These are phyloP conservation scores for Adansonia gregorii DNA, from an alignment of 441 rosid species.

Conservation along the genomic window DNA sequence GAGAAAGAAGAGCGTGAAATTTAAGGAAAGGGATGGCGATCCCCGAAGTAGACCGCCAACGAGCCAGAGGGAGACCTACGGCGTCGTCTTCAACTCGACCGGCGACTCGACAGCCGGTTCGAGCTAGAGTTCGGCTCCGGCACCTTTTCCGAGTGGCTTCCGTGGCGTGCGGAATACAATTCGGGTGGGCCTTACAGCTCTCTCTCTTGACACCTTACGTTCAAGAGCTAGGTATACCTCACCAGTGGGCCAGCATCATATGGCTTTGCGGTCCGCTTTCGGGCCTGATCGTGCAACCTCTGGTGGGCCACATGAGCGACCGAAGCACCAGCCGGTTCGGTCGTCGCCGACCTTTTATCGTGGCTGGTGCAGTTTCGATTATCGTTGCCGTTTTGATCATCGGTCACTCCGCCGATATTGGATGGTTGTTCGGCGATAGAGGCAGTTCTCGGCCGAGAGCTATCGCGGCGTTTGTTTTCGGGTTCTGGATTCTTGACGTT, in stretches of 20 bases:
- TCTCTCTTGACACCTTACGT: constrained; percentile 92
- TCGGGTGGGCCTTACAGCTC: constrained; percentile 98
- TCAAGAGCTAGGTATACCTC: constrained; percentile 95
- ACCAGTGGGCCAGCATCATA: constrained; percentile 91
- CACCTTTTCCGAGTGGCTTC: constrained; percentile 84
- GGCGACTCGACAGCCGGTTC: constrained; percentile 30
- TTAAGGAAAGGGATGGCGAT: constrained; percentile 40
- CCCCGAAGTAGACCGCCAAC: constrained; percentile 45
- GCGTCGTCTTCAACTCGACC: constrained; percentile 31
- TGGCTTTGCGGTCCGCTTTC: constrained; percentile 99
- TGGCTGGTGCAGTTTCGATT: constrained; percentile 61
- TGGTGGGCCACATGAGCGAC: constrained; percentile 90
- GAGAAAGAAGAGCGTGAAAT: neutral
- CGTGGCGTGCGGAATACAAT: constrained; percentile 93
- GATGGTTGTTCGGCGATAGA: constrained; percentile 85
- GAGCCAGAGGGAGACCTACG: constrained; percentile 34
- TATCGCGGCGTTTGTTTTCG: constrained; percentile 69
- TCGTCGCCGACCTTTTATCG: constrained; percentile 84
- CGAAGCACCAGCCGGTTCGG: constrained; percentile 84
- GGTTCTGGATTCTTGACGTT: constrained; percentile 94
- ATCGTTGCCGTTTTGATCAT: constrained; percentile 65
- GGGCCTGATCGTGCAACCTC: constrained; percentile 83
- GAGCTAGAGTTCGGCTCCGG: constrained; percentile 59
- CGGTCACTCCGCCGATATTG: constrained; percentile 86
- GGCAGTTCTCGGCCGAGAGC: constrained; percentile 64